Evolutionary conservation across 2,329 filamentous ascomycete species (phyloP).

Genomic region (Davidsoniella eucalypti): DNA sequence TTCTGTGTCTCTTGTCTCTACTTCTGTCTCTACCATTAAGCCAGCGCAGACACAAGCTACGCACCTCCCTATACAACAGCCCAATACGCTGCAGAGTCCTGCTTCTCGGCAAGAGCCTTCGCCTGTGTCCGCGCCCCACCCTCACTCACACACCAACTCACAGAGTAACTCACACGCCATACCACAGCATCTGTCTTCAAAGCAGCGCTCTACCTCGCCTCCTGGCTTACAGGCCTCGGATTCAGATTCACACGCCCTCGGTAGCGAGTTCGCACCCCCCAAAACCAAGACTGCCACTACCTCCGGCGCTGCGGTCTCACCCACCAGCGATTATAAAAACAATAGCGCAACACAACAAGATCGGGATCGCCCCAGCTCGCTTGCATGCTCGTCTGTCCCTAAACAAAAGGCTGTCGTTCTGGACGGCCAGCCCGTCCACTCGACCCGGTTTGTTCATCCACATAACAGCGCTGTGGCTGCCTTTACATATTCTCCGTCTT

Average conservation of each 20-base stretch:
- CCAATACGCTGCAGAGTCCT: conserved; percentile 5
- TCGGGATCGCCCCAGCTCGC: too few species aligned
- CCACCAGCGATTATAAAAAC: too few species aligned
- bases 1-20: neutral
- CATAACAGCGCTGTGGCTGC: neutral
- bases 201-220: too few species aligned
- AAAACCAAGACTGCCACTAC: neutral
- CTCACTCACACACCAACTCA: neutral
- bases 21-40: neutral
- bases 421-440: neutral
- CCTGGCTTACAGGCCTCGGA: neutral
- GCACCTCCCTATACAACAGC: conserved; percentile 1
- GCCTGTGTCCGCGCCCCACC: conserved; percentile 1
- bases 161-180: neutral
- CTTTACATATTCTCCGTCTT: neutral
- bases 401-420: conserved; percentile 3
- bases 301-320: neutral
- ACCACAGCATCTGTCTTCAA: neutral
- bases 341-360: too few species aligned
- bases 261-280: too few species aligned
- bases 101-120: neutral
- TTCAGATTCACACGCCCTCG: conserved; percentile 1
- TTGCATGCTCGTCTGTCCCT: neutral
- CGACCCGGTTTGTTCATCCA: conserved; percentile 8
- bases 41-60: neutral